Evolutionary conservation across 2,329 filamentous ascomycete genomes (phyloP), one percentile per base, ranked within the genome.

Genomic region (Raffaelea deltoideospora): DNA sequence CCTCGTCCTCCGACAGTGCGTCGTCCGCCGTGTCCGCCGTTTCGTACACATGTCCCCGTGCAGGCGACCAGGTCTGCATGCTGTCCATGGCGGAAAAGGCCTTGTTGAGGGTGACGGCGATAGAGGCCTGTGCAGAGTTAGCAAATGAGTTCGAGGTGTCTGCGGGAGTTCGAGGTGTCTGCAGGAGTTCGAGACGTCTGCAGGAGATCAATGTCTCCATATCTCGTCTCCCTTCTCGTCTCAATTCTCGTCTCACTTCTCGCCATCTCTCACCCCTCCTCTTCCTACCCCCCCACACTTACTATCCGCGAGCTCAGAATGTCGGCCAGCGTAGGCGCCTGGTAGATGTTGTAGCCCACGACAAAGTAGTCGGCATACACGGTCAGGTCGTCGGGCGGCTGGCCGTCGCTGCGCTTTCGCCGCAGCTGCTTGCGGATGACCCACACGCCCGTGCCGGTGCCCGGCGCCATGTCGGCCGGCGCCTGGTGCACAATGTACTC

Each of bases 371-470:
- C 66, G 5, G 67, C 60, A 28, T 75, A 67, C 0, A 79, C 62
- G 2, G 56, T 67, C 20, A 79, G 61, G 44, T 76, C 72, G 20
- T 72, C 67, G n/a, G n/a, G n/a, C 5, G 62, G 41, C 34, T 39
- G 37, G 34, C 41, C 45, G 37, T 46, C 60, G 29, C 64, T 60
- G 13, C 64, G 59, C 56, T 76, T 76, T 41, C 68, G 63, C 34
- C 76, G 60, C 20, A 67, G 73, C 55, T 80, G 76, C 59, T 79
- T 79, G 48, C 73, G 67, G 46, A 80, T 77, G 21, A 79, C 70
- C 75, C 75, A 80, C 9, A 79, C 72, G 21, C 74, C 75, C 0
- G 74, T 78, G 18, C 66, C 66, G 27, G 57, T 60, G n/a, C 71
- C 72, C 0, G 71, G 72, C 0, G 64, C 69, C 47, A 67, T 73